Percentiles rank a stretch among this genome's conserved stretches.
Conservation (phyloP, 2,329 filamentous ascomycete genomes). For the Coniochaeta sp. region DNA sequence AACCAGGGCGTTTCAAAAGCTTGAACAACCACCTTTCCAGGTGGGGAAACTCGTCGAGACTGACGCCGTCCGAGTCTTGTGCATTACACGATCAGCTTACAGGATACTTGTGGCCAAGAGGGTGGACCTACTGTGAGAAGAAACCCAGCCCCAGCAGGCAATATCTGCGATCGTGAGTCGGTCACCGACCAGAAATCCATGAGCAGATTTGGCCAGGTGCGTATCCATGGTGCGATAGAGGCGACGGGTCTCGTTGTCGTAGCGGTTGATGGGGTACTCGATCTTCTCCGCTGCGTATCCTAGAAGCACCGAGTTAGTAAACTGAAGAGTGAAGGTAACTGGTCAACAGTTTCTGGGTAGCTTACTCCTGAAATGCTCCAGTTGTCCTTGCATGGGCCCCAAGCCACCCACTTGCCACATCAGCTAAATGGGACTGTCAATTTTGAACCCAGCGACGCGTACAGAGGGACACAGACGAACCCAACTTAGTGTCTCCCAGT, state of each 20-base stretch:
- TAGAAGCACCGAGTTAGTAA: too few species aligned
- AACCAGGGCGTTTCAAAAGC: too few species aligned
- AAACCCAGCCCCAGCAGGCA: not conserved
- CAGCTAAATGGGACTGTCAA: not conserved
- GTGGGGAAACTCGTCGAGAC: too few species aligned
- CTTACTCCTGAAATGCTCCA: not conserved
- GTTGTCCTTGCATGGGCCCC: not conserved
- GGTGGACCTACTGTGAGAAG: too few species aligned
- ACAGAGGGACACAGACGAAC: not conserved
- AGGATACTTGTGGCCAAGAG: too few species aligned
- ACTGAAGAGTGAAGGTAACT: too few species aligned
- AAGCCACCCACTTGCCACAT: not conserved
- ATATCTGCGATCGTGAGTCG: not conserved
- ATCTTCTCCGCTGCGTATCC: not conserved
- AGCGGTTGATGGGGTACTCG: not conserved
- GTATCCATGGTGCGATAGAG: not conserved
- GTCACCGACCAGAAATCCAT: not conserved
- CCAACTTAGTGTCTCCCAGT: not conserved
- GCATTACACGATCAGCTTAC: too few species aligned
- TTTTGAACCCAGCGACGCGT: not conserved
- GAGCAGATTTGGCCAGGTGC: not conserved
- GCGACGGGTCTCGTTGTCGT: not conserved
- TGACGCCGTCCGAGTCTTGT: too few species aligned
- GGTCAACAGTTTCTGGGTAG: too few species aligned
- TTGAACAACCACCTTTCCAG: too few species aligned